Evolutionary conservation across 345 rosid species (phyloP).

Genomic region (Boechera stricta): DNA sequence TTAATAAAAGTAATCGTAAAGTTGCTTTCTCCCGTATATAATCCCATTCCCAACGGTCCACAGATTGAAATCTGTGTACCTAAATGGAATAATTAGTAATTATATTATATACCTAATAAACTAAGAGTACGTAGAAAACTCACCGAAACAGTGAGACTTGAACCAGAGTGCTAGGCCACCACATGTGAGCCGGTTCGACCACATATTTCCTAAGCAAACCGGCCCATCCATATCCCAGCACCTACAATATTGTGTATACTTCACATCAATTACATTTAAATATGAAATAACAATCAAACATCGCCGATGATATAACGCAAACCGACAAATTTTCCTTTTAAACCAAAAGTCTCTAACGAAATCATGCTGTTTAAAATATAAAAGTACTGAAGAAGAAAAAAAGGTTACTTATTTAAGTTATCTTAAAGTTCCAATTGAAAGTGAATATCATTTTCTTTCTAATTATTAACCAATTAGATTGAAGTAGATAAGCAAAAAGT

Average conservation of each 20-base stretch:
- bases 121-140: constrained; percentile 8
- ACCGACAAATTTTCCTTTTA: not conserved
- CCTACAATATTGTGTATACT: constrained; percentile 47
- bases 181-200: constrained; percentile 97
- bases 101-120: not conserved
- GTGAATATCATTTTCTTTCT: too few relatives aligned
- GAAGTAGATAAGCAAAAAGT: too few relatives aligned
- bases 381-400: not conserved
- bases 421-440: not conserved
- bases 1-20: constrained; percentile 3
- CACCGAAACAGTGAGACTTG: constrained; percentile 91
- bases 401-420: not conserved
- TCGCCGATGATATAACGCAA: not conserved
- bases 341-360: not conserved
- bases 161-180: constrained; percentile 92
- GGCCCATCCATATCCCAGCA: constrained; percentile 94
- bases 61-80: too few relatives aligned
- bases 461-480: too few relatives aligned
- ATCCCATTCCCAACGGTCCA: too few relatives aligned
- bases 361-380: not conserved
- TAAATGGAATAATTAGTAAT: not conserved
- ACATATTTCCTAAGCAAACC: constrained; percentile 86
- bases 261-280: not conserved
- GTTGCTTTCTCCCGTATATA: not conserved
- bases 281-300: not conserved